Percentiles rank a stretch among this genome's conserved stretches.
Conservation (phyloP, 2,329 filamentous ascomycete species). For the Elsinoe ampelina region DNA sequence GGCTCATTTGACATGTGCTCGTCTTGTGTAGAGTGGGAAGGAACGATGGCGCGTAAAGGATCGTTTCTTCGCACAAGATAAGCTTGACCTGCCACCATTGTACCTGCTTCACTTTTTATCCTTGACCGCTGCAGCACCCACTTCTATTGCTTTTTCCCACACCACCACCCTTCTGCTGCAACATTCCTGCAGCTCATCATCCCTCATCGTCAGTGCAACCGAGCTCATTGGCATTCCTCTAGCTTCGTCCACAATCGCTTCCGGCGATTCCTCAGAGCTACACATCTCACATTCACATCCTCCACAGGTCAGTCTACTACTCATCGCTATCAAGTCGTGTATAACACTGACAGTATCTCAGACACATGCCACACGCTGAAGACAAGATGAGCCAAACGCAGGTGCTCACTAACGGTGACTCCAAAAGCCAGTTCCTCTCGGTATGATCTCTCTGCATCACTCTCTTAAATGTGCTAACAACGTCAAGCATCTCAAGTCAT, state of each 20-base stretch:
- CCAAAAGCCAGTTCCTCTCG: constrained; percentile 38
- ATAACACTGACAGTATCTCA: not conserved
- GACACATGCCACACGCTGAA: constrained; percentile 41
- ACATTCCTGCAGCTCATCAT: constrained; percentile 1
- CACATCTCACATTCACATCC: not conserved
- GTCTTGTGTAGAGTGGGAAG: not conserved
- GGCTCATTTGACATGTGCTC: constrained; percentile 9
- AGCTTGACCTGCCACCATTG: not conserved
- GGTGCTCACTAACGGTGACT: constrained; percentile 42
- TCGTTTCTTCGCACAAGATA: not conserved
- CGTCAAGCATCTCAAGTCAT: constrained; percentile 67
- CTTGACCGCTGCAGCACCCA: constrained; percentile 9
- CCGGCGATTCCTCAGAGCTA: not conserved
- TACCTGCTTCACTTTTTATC: constrained; percentile 1
- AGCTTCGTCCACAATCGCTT: not conserved
- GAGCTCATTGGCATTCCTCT: not conserved
- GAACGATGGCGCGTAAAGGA: constrained; percentile 5
- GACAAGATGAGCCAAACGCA: constrained; percentile 32
- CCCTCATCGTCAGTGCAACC: not conserved
- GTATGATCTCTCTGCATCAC: constrained; percentile 13
- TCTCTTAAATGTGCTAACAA: constrained; percentile 19
- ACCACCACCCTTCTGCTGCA: not conserved
- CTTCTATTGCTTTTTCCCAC: constrained; percentile 12
- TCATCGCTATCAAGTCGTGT: not conserved
- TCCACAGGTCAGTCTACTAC: not conserved